phyloP scores from a whole-genome alignment of 306 rosid species.

The Sindora glabra region DNA sequence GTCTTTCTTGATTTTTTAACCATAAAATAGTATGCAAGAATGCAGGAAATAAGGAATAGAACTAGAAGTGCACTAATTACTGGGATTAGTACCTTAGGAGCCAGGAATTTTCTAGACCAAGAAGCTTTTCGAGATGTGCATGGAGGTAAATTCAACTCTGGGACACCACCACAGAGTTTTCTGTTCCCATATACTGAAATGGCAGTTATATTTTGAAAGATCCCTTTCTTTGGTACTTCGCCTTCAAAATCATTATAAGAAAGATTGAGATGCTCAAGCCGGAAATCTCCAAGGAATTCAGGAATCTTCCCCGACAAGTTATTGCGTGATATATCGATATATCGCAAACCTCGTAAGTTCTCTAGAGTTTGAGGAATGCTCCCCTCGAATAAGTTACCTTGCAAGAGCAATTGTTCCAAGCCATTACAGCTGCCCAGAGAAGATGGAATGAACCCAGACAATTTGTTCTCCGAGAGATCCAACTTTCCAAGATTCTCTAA shows the following conservation, averaged over 20 bases:
- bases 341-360: slow-evolving; percentile 23
- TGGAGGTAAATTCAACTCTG: slow-evolving; percentile 17
- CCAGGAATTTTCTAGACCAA: not conserved
- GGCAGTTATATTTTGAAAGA: slow-evolving; percentile 19
- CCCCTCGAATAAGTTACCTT: slow-evolving; percentile 32
- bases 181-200: slow-evolving; percentile 22
- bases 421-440: slow-evolving; percentile 22
- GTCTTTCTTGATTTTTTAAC: not conserved
- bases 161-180: slow-evolving; percentile 31
- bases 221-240: slow-evolving; percentile 22
- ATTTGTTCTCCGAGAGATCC: slow-evolving; percentile 22
- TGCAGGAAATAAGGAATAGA: slow-evolving; percentile 2
- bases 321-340: slow-evolving; percentile 25
- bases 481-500: slow-evolving; percentile 10
- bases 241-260: slow-evolving; percentile 33
- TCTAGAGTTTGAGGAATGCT: slow-evolving; percentile 18
- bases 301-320: slow-evolving; percentile 31
- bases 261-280: slow-evolving; percentile 20
- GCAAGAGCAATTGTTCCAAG: slow-evolving; percentile 22
- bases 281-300: slow-evolving; percentile 20
- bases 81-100: slow-evolving; percentile 10
- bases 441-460: slow-evolving; percentile 27
- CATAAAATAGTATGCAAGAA: not conserved
- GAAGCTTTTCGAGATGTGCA: slow-evolving; percentile 5
- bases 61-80: slow-evolving; percentile 6